Evolutionary conservation across 1,284 basidiomycete genomes (phyloP).

Genomic region (Salmacisia buchloeana): DNA sequence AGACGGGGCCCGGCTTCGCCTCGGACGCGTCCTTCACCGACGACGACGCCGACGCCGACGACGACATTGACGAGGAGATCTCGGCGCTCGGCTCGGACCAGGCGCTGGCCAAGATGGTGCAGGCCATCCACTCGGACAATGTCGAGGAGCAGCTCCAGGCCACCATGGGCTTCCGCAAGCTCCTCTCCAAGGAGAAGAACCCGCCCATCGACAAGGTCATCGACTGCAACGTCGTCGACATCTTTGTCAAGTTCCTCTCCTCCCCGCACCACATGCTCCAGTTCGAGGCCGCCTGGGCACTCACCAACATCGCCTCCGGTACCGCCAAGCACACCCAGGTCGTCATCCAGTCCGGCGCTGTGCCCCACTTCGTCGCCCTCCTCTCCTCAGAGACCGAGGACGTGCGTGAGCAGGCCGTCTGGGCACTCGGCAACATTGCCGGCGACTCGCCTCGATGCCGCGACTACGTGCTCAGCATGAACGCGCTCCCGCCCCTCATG

Average conservation of each 20-base stretch:
- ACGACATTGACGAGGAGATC: conserved; percentile 28
- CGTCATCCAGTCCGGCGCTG: conserved; percentile 87
- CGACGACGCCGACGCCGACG: conserved; percentile 48
- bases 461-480: conserved; percentile 44
- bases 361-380: conserved; percentile 82
- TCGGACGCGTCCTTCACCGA: conserved; percentile 32
- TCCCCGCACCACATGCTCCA: conserved; percentile 86
- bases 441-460: conserved; percentile 49
- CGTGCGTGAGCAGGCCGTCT: conserved; percentile 50
- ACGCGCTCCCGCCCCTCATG: conserved; percentile 45
- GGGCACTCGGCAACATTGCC: conserved; percentile 50
- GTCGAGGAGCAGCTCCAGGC: conserved; percentile 86
- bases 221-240: conserved; percentile 91
- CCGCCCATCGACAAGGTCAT: conserved; percentile 99
- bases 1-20: conserved; percentile 15
- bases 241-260: conserved; percentile 91
- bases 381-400: conserved; percentile 48
- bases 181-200: conserved; percentile 97
- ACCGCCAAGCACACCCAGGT: conserved; percentile 98
- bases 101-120: conserved; percentile 72
- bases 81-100: conserved; percentile 64
- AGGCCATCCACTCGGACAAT: conserved; percentile 86
- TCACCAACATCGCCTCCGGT: conserved; percentile 98
- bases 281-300: conserved; percentile 99
- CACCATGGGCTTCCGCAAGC: conserved; percentile 89